Conservation (phyloP, 2,329 filamentous ascomycete species). For the Alternaria ethzedia region DNA sequence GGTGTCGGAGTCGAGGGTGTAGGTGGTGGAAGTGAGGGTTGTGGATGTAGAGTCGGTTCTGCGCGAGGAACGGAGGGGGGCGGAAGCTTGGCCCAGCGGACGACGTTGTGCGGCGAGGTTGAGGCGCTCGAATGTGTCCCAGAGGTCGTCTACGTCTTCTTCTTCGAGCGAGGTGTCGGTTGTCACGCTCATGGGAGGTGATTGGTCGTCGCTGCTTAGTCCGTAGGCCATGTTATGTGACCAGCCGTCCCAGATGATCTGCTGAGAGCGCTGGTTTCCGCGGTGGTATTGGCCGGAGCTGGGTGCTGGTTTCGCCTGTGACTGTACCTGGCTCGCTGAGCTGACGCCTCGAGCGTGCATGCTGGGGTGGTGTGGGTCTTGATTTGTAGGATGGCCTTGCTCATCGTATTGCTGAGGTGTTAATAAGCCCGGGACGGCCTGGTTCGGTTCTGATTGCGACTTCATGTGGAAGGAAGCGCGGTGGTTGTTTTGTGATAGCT, state of each 20-base stretch:
- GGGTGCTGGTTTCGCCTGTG: conserved; percentile 26
- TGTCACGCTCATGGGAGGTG: conserved; percentile 38
- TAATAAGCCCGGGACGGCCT: conserved; percentile 44
- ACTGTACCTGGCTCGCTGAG: conserved; percentile 44
- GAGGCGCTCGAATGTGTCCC: conserved; percentile 40
- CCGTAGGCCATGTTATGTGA: conserved; percentile 41
- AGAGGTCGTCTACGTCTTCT: conserved; percentile 46
- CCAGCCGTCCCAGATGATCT: conserved; percentile 42
- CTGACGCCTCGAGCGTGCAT: conserved; percentile 45
- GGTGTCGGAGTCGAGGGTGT: conserved; percentile 6
- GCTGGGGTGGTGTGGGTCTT: conserved; percentile 35
- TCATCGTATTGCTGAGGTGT: conserved; percentile 47
- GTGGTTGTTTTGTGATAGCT: conserved; percentile 47
- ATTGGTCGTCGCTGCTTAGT: conserved; percentile 39
- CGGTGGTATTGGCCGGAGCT: conserved; percentile 30
- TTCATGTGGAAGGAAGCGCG: conserved; percentile 49
- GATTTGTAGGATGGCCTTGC: conserved; percentile 40
- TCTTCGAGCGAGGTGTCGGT: conserved; percentile 43
- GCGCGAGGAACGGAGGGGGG: conserved; percentile 16
- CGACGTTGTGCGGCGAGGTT: conserved; percentile 17
- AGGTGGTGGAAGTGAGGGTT: conserved; percentile 7
- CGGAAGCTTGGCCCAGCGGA: conserved; percentile 18
- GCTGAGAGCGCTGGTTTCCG: conserved; percentile 36
- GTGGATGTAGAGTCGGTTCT: conserved; percentile 27
- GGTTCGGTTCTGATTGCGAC: conserved; percentile 50